Base-by-base conservation (phyloP, 1,284 basidiomycete species). In the Leccinum pallidistipes region DNA sequence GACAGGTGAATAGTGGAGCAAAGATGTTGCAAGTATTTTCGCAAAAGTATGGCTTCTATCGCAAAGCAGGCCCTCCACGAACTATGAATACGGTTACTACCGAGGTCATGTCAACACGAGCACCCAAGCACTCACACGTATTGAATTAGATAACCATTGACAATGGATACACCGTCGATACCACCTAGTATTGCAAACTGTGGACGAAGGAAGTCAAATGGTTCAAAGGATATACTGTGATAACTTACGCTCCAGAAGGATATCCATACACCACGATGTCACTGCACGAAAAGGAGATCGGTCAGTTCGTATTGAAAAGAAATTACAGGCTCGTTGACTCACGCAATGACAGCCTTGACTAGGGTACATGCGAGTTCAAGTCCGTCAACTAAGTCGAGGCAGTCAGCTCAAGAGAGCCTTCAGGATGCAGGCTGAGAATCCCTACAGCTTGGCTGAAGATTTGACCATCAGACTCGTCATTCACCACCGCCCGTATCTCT, bases 381-480 rank as follows among this genome's bases (percentile, higher is more conserved):
- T 88, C 92, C 81, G 95, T 83, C 66, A 97, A 82, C 93, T 95
- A 70, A 8, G 43, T 40, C 38, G 29, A 54, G 60, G 65, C 32
- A 62, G 49, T 12, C 8, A 29, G 4, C 11, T 34, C 11, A 34
- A 34, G 32, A 12, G 32, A 5, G 11, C 47, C 0, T 34, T 34
- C 12, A 36, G 12, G 14, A 43, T 21, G 8, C 6, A n/a, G 16
- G 38, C 2, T 16, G 52, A 18, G 49, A 16, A 6, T n/a, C 81
- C 87, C 64, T 67, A 96, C 91, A 64, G 97, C 96, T 80, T 98
- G 95, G 62, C 89, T 90, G 83, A 99, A 99, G 66, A 99, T 91
- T 74, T 24, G 24, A 24, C 85, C 86, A 58, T 86, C 86, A 60
- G 88, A 86, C 66, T 95, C 90, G 72, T 24, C 96, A 92, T 24